phyloP scores from a whole-genome alignment of 2,329 filamentous ascomycete species.

The Claviceps citrina region DNA sequence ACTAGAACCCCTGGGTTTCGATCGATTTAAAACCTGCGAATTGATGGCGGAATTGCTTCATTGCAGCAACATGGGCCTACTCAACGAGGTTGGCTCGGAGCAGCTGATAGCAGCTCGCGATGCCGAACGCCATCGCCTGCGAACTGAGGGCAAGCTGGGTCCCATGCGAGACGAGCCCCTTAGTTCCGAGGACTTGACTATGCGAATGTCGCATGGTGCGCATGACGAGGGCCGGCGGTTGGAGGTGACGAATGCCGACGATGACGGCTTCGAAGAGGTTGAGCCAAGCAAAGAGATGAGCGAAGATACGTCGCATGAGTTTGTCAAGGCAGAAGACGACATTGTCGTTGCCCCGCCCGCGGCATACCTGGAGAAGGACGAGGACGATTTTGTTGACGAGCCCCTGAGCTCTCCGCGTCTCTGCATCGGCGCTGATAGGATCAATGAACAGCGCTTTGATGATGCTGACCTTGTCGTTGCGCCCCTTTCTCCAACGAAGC shows the following conservation, averaged over 20 bases:
- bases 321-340: constrained; percentile 45
- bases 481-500: constrained; percentile 38
- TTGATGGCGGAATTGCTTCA: constrained; percentile 95
- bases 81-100: constrained; percentile 85
- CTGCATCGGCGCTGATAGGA: constrained; percentile 42
- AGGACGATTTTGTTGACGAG: constrained; percentile 66
- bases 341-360: constrained; percentile 19
- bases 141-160: constrained; percentile 56
- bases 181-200: constrained; percentile 43
- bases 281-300: constrained; percentile 51
- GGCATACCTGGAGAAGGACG: constrained; percentile 34
- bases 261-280: constrained; percentile 92
- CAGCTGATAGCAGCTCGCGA: constrained; percentile 70
- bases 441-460: constrained; percentile 36
- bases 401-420: constrained; percentile 55
- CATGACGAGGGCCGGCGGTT: constrained; percentile 50
- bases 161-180: constrained; percentile 24
- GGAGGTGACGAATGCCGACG: constrained; percentile 66
- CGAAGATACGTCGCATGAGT: constrained; percentile 56
- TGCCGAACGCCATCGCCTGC: constrained; percentile 62
- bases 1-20: constrained; percentile 89
- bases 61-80: constrained; percentile 93
- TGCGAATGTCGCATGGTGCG: constrained; percentile 35
- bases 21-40: constrained; percentile 97
- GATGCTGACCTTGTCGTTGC: constrained; percentile 41